These are phyloP conservation scores for Trifolium fragiferum DNA, from an alignment of 306 rosid species.

Conservation along the genomic window DNA sequence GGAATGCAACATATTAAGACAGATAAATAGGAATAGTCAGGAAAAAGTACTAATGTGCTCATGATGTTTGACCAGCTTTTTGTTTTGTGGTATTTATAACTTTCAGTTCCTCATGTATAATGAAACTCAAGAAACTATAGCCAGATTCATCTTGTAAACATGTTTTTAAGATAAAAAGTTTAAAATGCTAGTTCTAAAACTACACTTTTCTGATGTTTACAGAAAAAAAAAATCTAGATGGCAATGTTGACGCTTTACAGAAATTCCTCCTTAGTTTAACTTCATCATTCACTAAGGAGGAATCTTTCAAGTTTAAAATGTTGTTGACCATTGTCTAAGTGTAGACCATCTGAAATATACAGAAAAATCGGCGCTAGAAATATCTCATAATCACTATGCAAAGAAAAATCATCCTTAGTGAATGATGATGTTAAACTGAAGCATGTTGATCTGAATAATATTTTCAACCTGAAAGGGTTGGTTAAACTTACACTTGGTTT, in stretches of 20 bases:
- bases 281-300: no score
- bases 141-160: slow-evolving; percentile 32
- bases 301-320: no score
- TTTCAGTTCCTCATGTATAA: slow-evolving; percentile 35
- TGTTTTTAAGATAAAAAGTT: slow-evolving; percentile 15
- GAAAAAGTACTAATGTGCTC: slow-evolving; percentile 23
- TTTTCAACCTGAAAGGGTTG: no score
- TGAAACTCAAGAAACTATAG: slow-evolving; percentile 32
- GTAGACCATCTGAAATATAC: no score
- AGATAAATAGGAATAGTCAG: slow-evolving; percentile 28
- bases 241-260: slow-evolving; percentile 47
- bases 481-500: no score
- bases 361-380: no score
- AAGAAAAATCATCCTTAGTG: no score
- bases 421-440: no score
- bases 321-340: no score
- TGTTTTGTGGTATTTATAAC: slow-evolving; percentile 29
- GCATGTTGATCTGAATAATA: no score
- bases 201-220: slow-evolving; percentile 12
- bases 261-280: no score
- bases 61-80: slow-evolving; percentile 32
- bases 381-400: no score
- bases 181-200: slow-evolving; percentile 23
- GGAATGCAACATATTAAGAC: slow-evolving; percentile 34
- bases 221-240: slow-evolving; percentile 13